Base-by-base conservation (phyloP, 2,329 filamentous ascomycete genomes). In the Zymoseptoria pseudotritici region DNA sequence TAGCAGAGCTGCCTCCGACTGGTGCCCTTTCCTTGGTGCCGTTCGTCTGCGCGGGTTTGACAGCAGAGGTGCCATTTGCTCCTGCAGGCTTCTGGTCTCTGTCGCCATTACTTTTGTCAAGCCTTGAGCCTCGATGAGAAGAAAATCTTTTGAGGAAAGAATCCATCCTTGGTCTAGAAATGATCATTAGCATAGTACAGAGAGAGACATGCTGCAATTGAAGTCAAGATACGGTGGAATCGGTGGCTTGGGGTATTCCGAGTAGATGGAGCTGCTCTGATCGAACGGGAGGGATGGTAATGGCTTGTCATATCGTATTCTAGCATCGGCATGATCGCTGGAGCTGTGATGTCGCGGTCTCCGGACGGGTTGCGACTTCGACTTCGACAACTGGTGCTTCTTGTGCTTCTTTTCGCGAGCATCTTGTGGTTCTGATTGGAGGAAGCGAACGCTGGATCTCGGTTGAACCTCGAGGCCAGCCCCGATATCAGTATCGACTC, bases 11-110 rank as follows among this genome's bases (percentile, higher is more conserved):
- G 3, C 10, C 13, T 46, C 6, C 36, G 17, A 46, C 36, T 13
- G 58, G 60, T 10, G 60, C 53, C 21, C 20, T 17, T 17, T 17
- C 36, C 17, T 57, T 58, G n/a, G 50, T 52, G 53, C 60, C 58
- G 29, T 59, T 60, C 20, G 60, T 51, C 19, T 58, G 57, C 58
- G 60, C 56, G 52, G 19, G 11, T 11, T 36, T 51, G 19, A 42
- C 50, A 13, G 46, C 58, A 56, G 53, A 50, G 26, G 22, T 26
- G 4, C 36, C 36, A n/a, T 46, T 54, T 24, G 20, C 31, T 22
- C 53, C 19, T 17, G 29, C 50, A 51, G 26, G n/a, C n/a, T 50
- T 46, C 42, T 50, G 36, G 36, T n/a, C 36, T n/a, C 17, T 53
- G 20, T 53, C 31, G 51, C 58, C 57, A 26, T n/a, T 19, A 20